phyloP scores from a whole-genome alignment of 805 yeast genomes.

The Kodamaea lidongshanica region DNA sequence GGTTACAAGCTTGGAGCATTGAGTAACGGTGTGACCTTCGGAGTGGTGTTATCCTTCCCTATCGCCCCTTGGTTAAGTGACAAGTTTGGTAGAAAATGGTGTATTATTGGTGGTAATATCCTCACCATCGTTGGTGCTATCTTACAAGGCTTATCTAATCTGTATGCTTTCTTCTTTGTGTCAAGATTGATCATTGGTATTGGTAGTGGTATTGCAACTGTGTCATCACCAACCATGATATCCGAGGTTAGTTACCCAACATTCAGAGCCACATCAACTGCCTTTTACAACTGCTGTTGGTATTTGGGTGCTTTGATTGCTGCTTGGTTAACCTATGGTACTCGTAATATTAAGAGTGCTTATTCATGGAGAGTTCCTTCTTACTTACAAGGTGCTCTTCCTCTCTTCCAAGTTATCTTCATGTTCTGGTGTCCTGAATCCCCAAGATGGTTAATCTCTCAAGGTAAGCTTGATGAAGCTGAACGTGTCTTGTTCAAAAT shows the following conservation, averaged over 20 bases:
- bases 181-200: slow-evolving; percentile 45
- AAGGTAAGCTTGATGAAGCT: slow-evolving; percentile 22
- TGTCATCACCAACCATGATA: slow-evolving; percentile 43
- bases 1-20: slow-evolving; percentile 20
- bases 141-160: slow-evolving; percentile 31
- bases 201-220: slow-evolving; percentile 38
- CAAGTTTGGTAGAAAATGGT: slow-evolving; percentile 34
- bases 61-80: slow-evolving; percentile 29
- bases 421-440: slow-evolving; percentile 38
- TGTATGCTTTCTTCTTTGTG: slow-evolving; percentile 33
- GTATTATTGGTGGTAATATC: slow-evolving; percentile 20
- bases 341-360: slow-evolving; percentile 22
- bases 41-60: slow-evolving; percentile 27
- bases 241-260: slow-evolving; percentile 47
- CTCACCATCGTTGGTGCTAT: slow-evolving; percentile 29
- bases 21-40: slow-evolving; percentile 25
- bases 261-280: slow-evolving; percentile 19
- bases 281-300: slow-evolving; percentile 49
- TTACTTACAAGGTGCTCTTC: slow-evolving; percentile 44
- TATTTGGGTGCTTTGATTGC: slow-evolving; percentile 50
- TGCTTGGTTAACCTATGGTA: slow-evolving; percentile 47
- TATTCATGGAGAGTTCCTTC: slow-evolving; percentile 55
- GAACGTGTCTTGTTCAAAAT: slow-evolving; percentile 25
- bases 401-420: slow-evolving; percentile 33
- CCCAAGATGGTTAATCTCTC: slow-evolving; percentile 24